Evolutionary conservation across 2,329 filamentous ascomycete genomes (phyloP), one percentile per base, ranked within the genome.

Genomic region (Emericellopsis atlantica): DNA sequence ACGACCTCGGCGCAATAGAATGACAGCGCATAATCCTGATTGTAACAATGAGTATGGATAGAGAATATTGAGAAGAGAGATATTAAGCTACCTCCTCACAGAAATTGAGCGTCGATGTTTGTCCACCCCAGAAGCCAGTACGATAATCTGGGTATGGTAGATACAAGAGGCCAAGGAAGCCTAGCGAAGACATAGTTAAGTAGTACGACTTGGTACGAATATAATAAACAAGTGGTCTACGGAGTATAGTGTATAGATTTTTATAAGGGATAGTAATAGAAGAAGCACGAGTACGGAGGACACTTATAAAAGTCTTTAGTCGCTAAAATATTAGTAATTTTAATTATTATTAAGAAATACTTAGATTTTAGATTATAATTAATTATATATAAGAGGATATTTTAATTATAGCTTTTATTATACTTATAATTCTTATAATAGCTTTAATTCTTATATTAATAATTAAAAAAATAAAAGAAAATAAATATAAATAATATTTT

Each of bases 1-100:
- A 87, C 74, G 36, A 89, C 77, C 55, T 89, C 84, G 31, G 84
- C 84, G 36, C 78, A 73, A 54, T 88, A 89, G 35, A 73, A 67
- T 4, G 82, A 88, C 32, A 81, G 76, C 48, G 86, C 83, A 75
- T 88, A 65, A 50, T 67, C 64, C 63, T 67, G 40, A 5, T 4
- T 21, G 18, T 4, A 21, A 21, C 18, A 21, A 21, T 21, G 18
- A 21, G 18, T 21, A 4, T 21, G 18, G 18, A 21, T 5, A 5
- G 18, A 5, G 18, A 21, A 21, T 21, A 21, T 21, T 21, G 18
- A 21, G 18, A 21, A 21, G 14, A 21, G 18, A 26, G 22, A 32
- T 34, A 45, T 57, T 21, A 11, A n/a, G 45, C 46, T 57, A 79
- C 80, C 69, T 87, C 84, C 69, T 88, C 84, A 54, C 84, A 89